Base-by-base conservation (phyloP, 2,329 filamentous ascomycete genomes). In the Geoglossum cookeanum region DNA sequence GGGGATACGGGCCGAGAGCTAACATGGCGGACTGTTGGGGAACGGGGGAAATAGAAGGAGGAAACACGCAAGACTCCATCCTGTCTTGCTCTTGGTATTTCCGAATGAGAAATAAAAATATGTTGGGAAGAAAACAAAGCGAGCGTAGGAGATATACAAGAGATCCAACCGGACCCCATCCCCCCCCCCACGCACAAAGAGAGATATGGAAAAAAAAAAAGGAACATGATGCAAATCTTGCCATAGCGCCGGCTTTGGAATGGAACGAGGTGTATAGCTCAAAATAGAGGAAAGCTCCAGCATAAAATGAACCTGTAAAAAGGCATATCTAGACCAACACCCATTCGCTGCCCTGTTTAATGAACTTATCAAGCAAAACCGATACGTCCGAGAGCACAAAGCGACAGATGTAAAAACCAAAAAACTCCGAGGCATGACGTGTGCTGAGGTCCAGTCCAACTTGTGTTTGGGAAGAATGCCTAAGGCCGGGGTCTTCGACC, bases 321-420 rank as follows among this genome's bases (percentile, higher is more conserved):
- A 42, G 4, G n/a, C 7, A 4, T 42, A 15, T 45, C 42, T 45
- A 81, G 57, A 76, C 71, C 60, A 84, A 70, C 56, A 96, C 89
- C 91, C 91, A 98, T 75, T 98, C 91, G 64, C 85, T 94, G 29
- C 91, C 90, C 62, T 90, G 81, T 75, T 98, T 98, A 68, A 98
- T 84, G 66, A 92, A 97, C 68, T 97, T 98, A 69, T 98, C 92
- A 63, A 98, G 75, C 73, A 98, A 75, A 67, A 92, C 69, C 44
- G 82, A 78, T 60, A 98, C 72, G 68, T 98, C 92, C 3, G 82
- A 77, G 60, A 98, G 74, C n/a, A 90, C 89, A 68, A 98, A 98
- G 17, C 92, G 84, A 70, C 91, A 96, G 32, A 98, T 78, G 68
- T 92, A 97, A 70, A 98, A 96, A 15, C 85, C 90, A 68, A 98